phyloP scores from a whole-genome alignment of 345 rosid species.

The Atalantia buxifolia region DNA sequence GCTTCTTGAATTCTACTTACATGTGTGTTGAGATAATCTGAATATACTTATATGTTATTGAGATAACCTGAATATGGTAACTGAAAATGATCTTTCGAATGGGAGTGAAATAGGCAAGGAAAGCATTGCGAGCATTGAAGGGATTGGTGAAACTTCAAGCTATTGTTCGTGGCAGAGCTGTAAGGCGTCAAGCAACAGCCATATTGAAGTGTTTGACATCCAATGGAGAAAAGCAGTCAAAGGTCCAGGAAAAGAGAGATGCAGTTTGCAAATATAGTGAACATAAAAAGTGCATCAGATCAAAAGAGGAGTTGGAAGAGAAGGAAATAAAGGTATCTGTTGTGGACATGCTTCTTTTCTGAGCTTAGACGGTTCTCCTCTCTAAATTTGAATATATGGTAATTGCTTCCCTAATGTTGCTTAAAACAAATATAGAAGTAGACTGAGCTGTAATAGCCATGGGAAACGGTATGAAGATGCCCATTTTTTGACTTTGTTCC shows the following conservation, averaged over 20 bases:
- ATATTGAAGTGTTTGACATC: slow-evolving; percentile 29
- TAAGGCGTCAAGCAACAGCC: slow-evolving; percentile 40
- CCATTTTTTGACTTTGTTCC: not conserved
- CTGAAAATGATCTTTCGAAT: slow-evolving; percentile 1
- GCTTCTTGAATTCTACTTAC: not conserved
- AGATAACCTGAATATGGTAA: not conserved
- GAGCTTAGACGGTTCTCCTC: not conserved
- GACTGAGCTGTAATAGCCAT: not conserved
- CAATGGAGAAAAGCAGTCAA: slow-evolving; percentile 22
- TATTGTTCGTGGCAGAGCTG: slow-evolving; percentile 68
- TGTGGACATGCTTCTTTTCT: not conserved
- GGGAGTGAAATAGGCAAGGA: slow-evolving; percentile 64
- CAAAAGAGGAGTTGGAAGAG: slow-evolving; percentile 34
- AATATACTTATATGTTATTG: not conserved
- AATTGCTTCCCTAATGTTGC: not conserved
- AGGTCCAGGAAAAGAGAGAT: slow-evolving; percentile 15
- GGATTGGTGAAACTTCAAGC: slow-evolving; percentile 93
- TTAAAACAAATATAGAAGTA: not conserved
- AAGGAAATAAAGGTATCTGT: slow-evolving; percentile 39
- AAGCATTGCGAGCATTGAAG: slow-evolving; percentile 79
- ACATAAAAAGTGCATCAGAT: slow-evolving; percentile 21
- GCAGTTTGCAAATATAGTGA: slow-evolving; percentile 17
- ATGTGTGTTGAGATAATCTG: not conserved
- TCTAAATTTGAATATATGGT: not conserved
- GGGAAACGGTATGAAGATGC: not conserved